These are phyloP conservation scores for Lunasporangiospora selenospora DNA, from an alignment of 192 early-diverging fungal species.

Conservation along the genomic window DNA sequence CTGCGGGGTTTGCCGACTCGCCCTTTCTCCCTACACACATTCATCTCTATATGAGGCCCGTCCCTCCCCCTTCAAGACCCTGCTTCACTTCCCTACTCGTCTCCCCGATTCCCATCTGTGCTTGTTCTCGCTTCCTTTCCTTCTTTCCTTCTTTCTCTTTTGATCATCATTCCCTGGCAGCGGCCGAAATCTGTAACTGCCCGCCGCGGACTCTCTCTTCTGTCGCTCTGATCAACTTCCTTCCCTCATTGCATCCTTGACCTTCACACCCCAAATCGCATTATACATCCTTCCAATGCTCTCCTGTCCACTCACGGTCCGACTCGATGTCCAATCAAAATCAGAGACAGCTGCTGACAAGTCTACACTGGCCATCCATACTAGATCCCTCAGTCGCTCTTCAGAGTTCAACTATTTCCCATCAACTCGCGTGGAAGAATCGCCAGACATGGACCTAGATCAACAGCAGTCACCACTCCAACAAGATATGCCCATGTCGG, in stretches of 20 bases:
- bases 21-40: too few species aligned
- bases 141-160: constrained; percentile 12
- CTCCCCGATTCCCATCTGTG: neutral
- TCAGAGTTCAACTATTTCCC: too few species aligned
- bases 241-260: neutral
- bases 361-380: too few species aligned
- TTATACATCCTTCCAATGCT: neutral
- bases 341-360: too few species aligned
- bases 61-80: too few species aligned
- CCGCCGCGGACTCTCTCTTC: neutral
- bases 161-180: constrained; percentile 1
- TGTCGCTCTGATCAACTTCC: neutral
- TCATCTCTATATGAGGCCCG: too few species aligned
- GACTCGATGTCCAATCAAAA: neutral
- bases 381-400: too few species aligned
- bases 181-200: too few species aligned
- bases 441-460: constrained; percentile 33
- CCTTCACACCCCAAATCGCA: neutral
- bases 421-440: too few species aligned
- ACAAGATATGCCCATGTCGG: constrained; percentile 6
- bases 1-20: too few species aligned
- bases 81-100: too few species aligned
- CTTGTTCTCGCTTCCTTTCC: constrained; percentile 6
- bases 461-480: constrained; percentile 21
- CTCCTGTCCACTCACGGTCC: neutral